Evolutionary conservation across 768 basidiomycete genomes (phyloP).

Genomic region (Mycena olivaceomarginata): DNA sequence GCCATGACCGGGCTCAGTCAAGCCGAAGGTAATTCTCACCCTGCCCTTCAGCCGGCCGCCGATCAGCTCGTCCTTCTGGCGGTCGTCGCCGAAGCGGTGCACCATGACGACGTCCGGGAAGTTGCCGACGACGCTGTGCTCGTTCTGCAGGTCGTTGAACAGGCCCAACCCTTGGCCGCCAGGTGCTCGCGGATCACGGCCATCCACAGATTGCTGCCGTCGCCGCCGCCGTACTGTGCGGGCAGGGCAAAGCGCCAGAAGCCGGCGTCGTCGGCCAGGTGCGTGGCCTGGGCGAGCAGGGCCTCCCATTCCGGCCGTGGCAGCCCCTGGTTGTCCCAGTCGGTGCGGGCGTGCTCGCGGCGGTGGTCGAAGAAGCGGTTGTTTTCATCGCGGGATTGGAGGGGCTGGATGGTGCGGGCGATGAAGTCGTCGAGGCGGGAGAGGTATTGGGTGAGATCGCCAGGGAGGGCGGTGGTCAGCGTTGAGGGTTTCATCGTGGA

Average conservation of each 20-base stretch:
- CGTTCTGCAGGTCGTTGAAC: slow-evolving; percentile 40
- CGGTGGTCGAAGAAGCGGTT: slow-evolving; percentile 40
- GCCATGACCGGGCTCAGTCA: slow-evolving; percentile 36
- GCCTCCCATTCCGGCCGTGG: slow-evolving; percentile 37
- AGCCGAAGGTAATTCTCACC: slow-evolving; percentile 33
- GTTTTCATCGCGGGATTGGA: slow-evolving; percentile 36
- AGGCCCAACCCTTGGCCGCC: slow-evolving; percentile 34
- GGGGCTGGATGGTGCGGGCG: slow-evolving; percentile 30
- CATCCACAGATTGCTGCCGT: slow-evolving; percentile 37
- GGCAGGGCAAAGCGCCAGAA: slow-evolving; percentile 36
- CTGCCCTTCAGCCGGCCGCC: slow-evolving; percentile 33
- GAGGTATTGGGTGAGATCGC: slow-evolving; percentile 29
- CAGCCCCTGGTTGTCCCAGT: slow-evolving; percentile 27
- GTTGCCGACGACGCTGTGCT: slow-evolving; percentile 39
- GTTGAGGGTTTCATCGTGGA: slow-evolving; percentile 27
- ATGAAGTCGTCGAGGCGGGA: slow-evolving; percentile 37
- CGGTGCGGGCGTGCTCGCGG: slow-evolving; percentile 37
- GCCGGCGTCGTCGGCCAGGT: slow-evolving; percentile 34
- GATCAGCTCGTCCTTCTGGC: slow-evolving; percentile 39
- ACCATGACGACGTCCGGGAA: slow-evolving; percentile 39
- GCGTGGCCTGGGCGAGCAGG: slow-evolving; percentile 30
- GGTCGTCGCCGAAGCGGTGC: slow-evolving; percentile 28
- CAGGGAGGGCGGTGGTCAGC: slow-evolving; percentile 30
- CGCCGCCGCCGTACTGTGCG: slow-evolving; percentile 34
- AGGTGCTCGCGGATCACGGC: slow-evolving; percentile 37